These are phyloP conservation scores for Aspergillus proliferans DNA, from an alignment of 2,329 filamentous ascomycete genomes.

Conservation along the genomic window DNA sequence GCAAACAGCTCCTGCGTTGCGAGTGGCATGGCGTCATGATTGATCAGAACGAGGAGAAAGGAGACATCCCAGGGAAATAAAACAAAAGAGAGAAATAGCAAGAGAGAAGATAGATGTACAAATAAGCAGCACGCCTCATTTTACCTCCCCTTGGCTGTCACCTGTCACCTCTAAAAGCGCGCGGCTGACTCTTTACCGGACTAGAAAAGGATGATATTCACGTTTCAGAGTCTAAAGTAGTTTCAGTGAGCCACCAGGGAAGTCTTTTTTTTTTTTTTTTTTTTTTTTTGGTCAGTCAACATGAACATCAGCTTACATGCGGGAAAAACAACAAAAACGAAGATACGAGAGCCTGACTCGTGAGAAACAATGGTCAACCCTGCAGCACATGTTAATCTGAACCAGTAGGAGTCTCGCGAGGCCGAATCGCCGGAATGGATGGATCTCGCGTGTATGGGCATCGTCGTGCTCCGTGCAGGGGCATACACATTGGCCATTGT, in stretches of 20 bases:
- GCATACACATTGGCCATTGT: too few relatives aligned
- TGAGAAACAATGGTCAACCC: too few relatives aligned
- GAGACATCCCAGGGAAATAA: constrained; percentile 1
- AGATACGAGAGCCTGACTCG: not conserved
- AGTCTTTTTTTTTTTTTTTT: not conserved
- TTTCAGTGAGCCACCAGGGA: not conserved
- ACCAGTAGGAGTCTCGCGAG: too few relatives aligned
- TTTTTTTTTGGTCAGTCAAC: not conserved
- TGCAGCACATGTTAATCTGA: too few relatives aligned
- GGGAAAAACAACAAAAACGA: not conserved
- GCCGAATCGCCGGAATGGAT: too few relatives aligned
- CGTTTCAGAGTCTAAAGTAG: not conserved
- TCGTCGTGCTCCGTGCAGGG: too few relatives aligned
- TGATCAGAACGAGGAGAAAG: not conserved
- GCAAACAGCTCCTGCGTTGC: constrained; percentile 40
- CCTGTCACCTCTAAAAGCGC: not conserved
- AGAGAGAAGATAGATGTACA: not conserved
- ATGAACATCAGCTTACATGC: not conserved
- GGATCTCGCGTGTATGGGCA: too few relatives aligned
- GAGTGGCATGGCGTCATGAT: constrained; percentile 21
- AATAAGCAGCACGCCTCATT: not conserved
- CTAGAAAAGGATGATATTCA: not conserved
- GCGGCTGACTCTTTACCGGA: not conserved
- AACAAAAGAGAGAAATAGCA: not conserved
- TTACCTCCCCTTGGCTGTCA: not conserved